phyloP scores from a whole-genome alignment of 441 rosid species.

The Pelargonium citronellum region DNA sequence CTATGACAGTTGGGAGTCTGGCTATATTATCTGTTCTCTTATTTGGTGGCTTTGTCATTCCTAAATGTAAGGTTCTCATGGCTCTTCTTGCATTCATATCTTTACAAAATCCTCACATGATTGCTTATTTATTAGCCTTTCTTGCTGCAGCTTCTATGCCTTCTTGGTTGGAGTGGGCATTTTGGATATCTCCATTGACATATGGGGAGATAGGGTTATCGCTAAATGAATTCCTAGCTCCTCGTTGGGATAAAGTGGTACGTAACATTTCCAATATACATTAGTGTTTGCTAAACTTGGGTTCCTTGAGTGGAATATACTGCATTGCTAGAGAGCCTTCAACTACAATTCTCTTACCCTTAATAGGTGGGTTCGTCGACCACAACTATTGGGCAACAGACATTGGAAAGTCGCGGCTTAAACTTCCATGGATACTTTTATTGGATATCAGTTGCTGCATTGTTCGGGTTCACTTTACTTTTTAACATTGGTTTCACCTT shows the following conservation, averaged over 20 bases:
- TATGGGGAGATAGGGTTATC: constrained; percentile 68
- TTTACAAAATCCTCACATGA: background rate
- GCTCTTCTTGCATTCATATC: background rate
- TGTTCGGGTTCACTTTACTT: constrained; percentile 46
- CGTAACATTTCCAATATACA: too few species aligned
- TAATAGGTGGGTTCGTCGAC: constrained; percentile 30
- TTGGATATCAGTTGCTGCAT: constrained; percentile 57
- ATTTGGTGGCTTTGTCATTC: constrained; percentile 53
- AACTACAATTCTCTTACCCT: background rate
- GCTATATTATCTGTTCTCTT: constrained; percentile 19
- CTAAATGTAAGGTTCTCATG: constrained; percentile 30
- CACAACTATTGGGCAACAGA: constrained; percentile 38
- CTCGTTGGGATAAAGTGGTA: constrained; percentile 54
- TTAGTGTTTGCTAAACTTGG: too few species aligned
- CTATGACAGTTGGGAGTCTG: constrained; percentile 31
- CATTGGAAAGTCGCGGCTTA: constrained; percentile 47
- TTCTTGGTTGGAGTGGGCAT: constrained; percentile 62
- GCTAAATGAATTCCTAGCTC: constrained; percentile 57
- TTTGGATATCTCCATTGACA: constrained; percentile 60
- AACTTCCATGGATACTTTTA: constrained; percentile 42
- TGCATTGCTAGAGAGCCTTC: background rate
- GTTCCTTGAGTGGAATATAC: too few species aligned
- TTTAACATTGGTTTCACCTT: constrained; percentile 45
- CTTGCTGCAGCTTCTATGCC: constrained; percentile 48
- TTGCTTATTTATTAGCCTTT: background rate